Evolutionary conservation across 257 asterid species (phyloP), one percentile per base, ranked within the genome.

Genomic region (Penstemon newberryi): DNA sequence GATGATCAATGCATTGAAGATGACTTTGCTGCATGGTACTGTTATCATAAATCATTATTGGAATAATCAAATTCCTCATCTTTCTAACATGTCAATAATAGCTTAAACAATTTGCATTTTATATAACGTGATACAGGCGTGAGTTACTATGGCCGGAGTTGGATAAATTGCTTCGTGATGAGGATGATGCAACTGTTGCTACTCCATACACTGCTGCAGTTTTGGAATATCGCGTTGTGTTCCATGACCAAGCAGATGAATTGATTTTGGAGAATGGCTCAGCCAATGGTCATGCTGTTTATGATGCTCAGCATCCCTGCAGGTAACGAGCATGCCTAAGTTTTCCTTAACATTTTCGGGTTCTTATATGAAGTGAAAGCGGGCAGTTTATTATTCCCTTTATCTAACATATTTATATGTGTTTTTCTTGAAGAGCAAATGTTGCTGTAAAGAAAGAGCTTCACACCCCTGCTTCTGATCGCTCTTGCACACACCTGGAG

Each of bases 1-100:
- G 99, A 94, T 67, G 99, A 94, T 74, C 99, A 91, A 66, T 89
- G 98, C 87, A 94, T 94, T 74, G 99, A 94, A 85, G 99, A 94
- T 82, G 99, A 94, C 81, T 94, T 91, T 73, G 4, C 95, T 55
- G 86, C 96, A 69, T 94, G 99, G 98, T 94, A 90, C 53, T 12
- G 19, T 46, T 58, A 60, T 40, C 65, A 43, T 7, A 12, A 38
- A 43, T 60, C 54, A 38, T 69, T 36, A 19, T 44, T 65, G 4
- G 54, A 38, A 37, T 43, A 10, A 55, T 51, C 7, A n/a, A 39
- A 9, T 54, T 38, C 49, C 8, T 56, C 49, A 25, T 43, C 39
- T 55, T 25, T 19, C 41, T 19, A 65, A 60, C 11, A 4, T 44
- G 11, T 38, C 33, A 1, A 19, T 50, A 8, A n/a, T 5, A 39